Percentiles rank a stretch among this genome's conserved stretches.
Evolutionary conservation across 257 asterid species (phyloP).

Genomic region (Capsicum rhomboideum): DNA sequence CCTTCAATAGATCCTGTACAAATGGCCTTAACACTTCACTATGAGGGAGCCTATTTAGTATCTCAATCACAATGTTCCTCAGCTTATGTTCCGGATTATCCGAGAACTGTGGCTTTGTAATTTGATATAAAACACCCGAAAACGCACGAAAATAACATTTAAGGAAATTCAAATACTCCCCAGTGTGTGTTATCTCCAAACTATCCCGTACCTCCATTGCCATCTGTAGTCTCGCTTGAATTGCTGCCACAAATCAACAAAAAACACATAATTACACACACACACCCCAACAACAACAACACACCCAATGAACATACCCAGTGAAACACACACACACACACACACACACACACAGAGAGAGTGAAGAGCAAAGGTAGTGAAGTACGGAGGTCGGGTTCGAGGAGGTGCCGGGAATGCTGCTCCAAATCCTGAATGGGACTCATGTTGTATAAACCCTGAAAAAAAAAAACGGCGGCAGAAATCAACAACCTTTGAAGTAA

Average conservation of each 20-base stretch:
- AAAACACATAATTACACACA: background rate
- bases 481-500: background rate
- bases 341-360: background rate
- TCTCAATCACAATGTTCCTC: conserved; percentile 77
- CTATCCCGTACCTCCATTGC: conserved; percentile 99
- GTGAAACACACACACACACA: background rate
- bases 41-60: conserved; percentile 95
- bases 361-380: background rate
- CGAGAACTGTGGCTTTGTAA: conserved; percentile 79
- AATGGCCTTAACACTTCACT: conserved; percentile 96
- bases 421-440: conserved; percentile 95
- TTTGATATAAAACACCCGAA: conserved; percentile 59
- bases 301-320: background rate
- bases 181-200: conserved; percentile 97
- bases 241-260: conserved; percentile 43
- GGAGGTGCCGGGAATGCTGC: conserved; percentile 77
- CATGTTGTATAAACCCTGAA: conserved; percentile 30
- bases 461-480: background rate
- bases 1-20: conserved; percentile 91
- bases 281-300: background rate
- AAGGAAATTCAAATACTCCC: conserved; percentile 91
- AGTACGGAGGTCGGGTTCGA: conserved; percentile 71
- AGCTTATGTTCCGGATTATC: conserved; percentile 95
- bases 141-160: conserved; percentile 90
- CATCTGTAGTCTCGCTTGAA: conserved; percentile 81